A percentile compares a stretch with the other conserved stretches of the same genome.
These are phyloP conservation scores for Eucalyptus marginata DNA, from an alignment of 345 rosid species.

Conservation along the genomic window DNA sequence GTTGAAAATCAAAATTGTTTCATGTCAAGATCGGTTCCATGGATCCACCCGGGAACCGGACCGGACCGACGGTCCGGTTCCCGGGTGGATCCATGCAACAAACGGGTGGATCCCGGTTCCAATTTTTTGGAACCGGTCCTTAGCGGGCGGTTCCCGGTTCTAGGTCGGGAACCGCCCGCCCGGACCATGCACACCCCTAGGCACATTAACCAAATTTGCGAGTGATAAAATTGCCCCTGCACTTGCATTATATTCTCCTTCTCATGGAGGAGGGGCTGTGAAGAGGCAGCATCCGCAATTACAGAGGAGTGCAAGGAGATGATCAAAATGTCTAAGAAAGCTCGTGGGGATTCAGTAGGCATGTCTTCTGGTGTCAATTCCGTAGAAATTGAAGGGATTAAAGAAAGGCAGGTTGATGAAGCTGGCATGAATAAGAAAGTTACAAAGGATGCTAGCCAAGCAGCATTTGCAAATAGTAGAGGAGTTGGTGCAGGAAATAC, in stretches of 20 bases:
- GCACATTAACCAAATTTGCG: not conserved
- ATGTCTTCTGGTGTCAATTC: not conserved
- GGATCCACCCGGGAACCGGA: no score
- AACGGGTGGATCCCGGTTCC: no score
- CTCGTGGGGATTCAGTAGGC: not conserved
- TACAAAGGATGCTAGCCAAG: not conserved
- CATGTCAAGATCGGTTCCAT: no score
- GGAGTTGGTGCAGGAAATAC: not conserved
- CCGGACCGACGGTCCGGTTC: no score
- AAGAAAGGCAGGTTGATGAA: conserved; percentile 4
- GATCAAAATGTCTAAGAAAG: not conserved
- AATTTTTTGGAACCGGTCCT: no score
- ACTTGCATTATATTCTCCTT: not conserved
- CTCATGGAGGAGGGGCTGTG: conserved; percentile 1
- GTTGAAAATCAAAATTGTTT: no score
- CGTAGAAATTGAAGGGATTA: conserved; percentile 3
- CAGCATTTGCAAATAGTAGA: not conserved
- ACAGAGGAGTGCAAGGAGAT: not conserved
- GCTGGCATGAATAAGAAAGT: not conserved
- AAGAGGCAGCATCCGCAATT: not conserved
- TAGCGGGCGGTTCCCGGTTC: no score
- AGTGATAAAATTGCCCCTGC: not conserved
- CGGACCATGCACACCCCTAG: no score
- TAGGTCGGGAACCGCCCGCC: no score
- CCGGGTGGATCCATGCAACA: no score